These are phyloP conservation scores for Chenopodium formosanum DNA, from an alignment of 148 eudicot genomes.

Conservation along the genomic window DNA sequence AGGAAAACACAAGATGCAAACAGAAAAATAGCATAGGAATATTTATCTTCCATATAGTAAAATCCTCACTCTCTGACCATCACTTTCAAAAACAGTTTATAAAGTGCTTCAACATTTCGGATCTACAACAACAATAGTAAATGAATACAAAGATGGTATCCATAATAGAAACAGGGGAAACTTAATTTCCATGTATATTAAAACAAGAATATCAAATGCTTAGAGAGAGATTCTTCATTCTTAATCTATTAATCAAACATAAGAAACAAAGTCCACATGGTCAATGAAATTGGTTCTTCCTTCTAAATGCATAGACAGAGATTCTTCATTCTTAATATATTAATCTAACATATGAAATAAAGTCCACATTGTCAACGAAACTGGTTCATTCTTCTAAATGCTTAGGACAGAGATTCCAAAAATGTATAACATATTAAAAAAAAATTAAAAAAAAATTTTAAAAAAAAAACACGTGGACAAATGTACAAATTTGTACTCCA, in stretches of 20 bases:
- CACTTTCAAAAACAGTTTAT: no score
- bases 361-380: no score
- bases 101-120: background rate
- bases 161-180: background rate
- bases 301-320: background rate
- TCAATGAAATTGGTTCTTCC: background rate
- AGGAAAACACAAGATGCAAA: background rate
- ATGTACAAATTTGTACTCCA: no score
- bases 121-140: background rate
- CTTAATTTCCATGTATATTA: background rate
- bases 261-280: background rate
- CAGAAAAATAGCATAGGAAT: background rate
- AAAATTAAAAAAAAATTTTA: no score
- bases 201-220: background rate
- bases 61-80: no score
- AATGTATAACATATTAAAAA: no score
- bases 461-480: no score
- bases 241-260: background rate
- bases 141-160: background rate
- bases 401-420: no score
- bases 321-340: no score
- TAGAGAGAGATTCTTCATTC: background rate
- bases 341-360: no score
- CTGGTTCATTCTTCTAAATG: no score
- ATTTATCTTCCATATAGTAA: background rate